Base-by-base conservation (phyloP, 2,329 filamentous ascomycete genomes). In the Curvularia sp. region DNA sequence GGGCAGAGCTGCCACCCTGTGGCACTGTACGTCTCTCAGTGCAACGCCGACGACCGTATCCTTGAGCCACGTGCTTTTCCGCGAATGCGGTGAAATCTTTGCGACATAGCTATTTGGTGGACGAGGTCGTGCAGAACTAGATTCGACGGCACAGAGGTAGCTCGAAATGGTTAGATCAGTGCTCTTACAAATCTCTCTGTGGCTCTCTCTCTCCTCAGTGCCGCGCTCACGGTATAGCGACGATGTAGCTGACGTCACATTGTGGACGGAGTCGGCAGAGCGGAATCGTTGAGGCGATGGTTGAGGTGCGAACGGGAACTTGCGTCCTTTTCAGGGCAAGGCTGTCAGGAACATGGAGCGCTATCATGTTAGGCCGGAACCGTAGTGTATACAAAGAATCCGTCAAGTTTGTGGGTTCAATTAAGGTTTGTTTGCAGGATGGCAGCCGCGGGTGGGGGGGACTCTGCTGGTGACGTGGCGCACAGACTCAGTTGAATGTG, bases 401-500 rank as follows among this genome's bases (percentile, higher is more conserved):
- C 19, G 39, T 42, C 10, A 49, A 46, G 55, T 58, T 49, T 55
- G 46, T 58, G 46, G 46, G 56, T 59, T 50, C 41, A 28, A 59
- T 50, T 55, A 59, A 59, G 56, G 56, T 59, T 59, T 49, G 46
- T 27, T 42, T 42, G 49, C 21, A 57, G 43, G 43, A 49, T 30
- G 45, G 49, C 49, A 53, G 49, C 49, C 54, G 50, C 49, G 27
- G 30, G 50, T 57, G 50, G 50, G 50, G 50, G 50, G 55, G 48
- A 57, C 23, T 49, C 36, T 42, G 43, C 34, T 47, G 28, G 28
- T 43, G 27, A 38, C 50, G 13, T 54, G 38, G 55, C 50, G 53
- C 49, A 45, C 41, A 39, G 53, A n/a, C 49, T 23, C 41, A 43
- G 41, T 53, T 43, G 36, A 42, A 53, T 48, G 50, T 56, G 53